A percentile compares a stretch with the other conserved stretches of the same genome.
phyloP scores from a whole-genome alignment of 129 eudicot genomes.

The Artemisia tridentata region DNA sequence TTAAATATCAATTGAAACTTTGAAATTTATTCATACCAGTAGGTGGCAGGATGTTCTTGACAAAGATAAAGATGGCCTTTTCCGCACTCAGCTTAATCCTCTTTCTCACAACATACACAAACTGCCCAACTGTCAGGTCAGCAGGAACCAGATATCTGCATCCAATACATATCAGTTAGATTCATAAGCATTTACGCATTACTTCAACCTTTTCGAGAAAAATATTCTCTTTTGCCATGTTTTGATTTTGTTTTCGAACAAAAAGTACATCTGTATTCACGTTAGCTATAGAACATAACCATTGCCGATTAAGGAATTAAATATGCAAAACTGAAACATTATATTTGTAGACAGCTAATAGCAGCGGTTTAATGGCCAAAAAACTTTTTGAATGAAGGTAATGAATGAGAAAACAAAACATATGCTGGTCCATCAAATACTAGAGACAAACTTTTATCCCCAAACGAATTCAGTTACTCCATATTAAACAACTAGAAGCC shows the following conservation, averaged over 20 bases:
- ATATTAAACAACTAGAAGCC: not conserved
- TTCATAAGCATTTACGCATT: not conserved
- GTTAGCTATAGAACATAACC: too few relatives aligned
- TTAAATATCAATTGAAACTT: not conserved
- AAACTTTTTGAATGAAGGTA: not conserved
- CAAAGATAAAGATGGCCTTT: slow-evolving; percentile 93
- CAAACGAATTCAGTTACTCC: not conserved
- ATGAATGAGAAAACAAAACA: not conserved
- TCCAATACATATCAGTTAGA: slow-evolving; percentile 1
- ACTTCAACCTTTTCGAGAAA: too few relatives aligned
- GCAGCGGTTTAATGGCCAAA: not conserved
- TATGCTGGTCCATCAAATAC: not conserved
- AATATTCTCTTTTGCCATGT: too few relatives aligned
- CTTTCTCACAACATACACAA: slow-evolving; percentile 93
- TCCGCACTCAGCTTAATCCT: slow-evolving; percentile 96
- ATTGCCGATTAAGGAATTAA: too few relatives aligned
- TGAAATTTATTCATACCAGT: slow-evolving; percentile 51
- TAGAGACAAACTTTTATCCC: not conserved
- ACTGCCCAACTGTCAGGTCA: slow-evolving; percentile 93
- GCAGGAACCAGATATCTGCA: slow-evolving; percentile 96
- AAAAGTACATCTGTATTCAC: too few relatives aligned
- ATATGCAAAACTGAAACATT: too few relatives aligned
- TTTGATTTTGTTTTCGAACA: too few relatives aligned
- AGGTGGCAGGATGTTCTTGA: slow-evolving; percentile 87
- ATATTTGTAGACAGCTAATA: too few relatives aligned